Percentiles rank a stretch among this genome's conserved stretches.
Evolutionary conservation across 2,329 filamentous ascomycete species (phyloP).

Genomic region (Aspergillus tubingensis): DNA sequence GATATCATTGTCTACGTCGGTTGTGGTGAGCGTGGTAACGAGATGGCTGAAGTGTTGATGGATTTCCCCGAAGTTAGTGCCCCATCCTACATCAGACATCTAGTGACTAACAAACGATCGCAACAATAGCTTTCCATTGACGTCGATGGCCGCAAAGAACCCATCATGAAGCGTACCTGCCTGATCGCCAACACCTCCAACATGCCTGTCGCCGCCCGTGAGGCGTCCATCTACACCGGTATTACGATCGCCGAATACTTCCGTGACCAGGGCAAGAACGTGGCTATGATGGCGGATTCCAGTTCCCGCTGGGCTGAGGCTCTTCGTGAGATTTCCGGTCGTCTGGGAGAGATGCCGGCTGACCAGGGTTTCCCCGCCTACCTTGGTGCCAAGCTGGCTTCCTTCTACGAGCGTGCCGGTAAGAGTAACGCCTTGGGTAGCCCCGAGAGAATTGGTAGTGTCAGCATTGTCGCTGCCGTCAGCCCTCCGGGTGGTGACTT

Average conservation of each 20-base stretch:
- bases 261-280: conserved; percentile 92
- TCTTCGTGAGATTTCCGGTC: conserved; percentile 96
- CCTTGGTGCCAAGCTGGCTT: conserved; percentile 91
- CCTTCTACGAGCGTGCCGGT: conserved; percentile 98
- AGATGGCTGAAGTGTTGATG: conserved; percentile 99
- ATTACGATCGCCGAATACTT: conserved; percentile 97
- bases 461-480: conserved; percentile 97
- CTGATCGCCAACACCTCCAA: conserved; percentile 99
- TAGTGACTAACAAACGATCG: conserved; percentile 15
- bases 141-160: conserved; percentile 89
- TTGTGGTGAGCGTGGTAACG: conserved; percentile 90
- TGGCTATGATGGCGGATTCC: conserved; percentile 99
- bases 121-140: conserved; percentile 74
- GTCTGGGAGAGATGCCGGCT: conserved; percentile 98
- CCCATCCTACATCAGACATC: not conserved
- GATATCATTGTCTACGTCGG: conserved; percentile 99
- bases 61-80: conserved; percentile 81
- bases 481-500: conserved; percentile 98
- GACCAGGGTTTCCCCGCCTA: conserved; percentile 99
- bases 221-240: conserved; percentile 97
- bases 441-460: conserved; percentile 83
- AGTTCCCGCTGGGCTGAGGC: conserved; percentile 98
- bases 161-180: conserved; percentile 99
- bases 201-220: conserved; percentile 98
- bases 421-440: conserved; percentile 83